Conservation (phyloP, 2,329 filamentous ascomycete species). For the Aspergillus sp. region DNA sequence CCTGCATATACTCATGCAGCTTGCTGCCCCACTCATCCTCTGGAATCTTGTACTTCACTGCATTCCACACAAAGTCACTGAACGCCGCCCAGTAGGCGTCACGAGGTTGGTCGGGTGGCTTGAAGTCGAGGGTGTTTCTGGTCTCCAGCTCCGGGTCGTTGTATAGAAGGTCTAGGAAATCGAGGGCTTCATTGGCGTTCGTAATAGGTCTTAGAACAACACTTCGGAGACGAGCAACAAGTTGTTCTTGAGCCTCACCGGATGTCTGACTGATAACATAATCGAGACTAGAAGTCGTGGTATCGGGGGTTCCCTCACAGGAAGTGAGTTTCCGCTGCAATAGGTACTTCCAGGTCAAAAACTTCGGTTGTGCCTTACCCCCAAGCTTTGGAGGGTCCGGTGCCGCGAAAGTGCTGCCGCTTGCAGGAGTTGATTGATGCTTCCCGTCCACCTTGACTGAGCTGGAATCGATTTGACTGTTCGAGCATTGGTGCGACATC, state of each 20-base stretch:
- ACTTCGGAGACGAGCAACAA: slow-evolving; percentile 1
- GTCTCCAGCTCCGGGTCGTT: neutral
- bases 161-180: slow-evolving; percentile 6
- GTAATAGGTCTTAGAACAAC: neutral
- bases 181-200: neutral
- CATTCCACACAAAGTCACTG: slow-evolving; percentile 3
- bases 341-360: slow-evolving; percentile 4
- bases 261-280: slow-evolving; percentile 5
- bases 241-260: slow-evolving; percentile 6
- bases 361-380: neutral
- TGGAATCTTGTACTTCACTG: neutral
- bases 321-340: neutral
- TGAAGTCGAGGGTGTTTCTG: neutral
- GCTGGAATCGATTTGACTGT: neutral
- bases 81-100: neutral
- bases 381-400: neutral
- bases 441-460: neutral
- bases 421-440: neutral
- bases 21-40: neutral
- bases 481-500: neutral
- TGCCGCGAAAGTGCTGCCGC: neutral
- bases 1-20: neutral
- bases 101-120: neutral
- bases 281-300: neutral
- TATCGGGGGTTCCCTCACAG: neutral